Conservation (phyloP, 352 stramenopile species). For the Phytopythium oedochilum region DNA sequence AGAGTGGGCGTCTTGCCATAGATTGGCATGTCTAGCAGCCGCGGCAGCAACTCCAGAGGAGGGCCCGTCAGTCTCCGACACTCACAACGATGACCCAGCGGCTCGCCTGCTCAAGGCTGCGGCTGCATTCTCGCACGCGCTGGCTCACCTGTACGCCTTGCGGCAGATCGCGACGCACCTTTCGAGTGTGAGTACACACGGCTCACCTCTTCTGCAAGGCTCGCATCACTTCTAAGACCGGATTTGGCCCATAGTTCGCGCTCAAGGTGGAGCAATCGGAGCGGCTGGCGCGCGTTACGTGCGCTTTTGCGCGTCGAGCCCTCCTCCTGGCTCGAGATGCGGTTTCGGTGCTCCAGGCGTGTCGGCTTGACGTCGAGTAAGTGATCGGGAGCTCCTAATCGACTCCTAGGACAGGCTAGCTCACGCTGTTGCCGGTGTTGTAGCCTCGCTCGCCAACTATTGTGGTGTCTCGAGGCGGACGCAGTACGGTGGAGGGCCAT, state of each 20-base stretch:
- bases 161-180: slow-evolving; percentile 27
- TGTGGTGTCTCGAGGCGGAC: slow-evolving; percentile 35
- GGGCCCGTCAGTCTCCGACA: not conserved
- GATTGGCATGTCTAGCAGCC: not conserved
- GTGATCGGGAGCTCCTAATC: slow-evolving; percentile 3
- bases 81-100: not conserved
- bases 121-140: not conserved
- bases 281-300: slow-evolving; percentile 25
- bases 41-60: not conserved
- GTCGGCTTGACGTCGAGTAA: slow-evolving; percentile 8
- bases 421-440: not conserved
- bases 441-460: slow-evolving; percentile 32
- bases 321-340: slow-evolving; percentile 16
- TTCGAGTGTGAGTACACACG: slow-evolving; percentile 17
- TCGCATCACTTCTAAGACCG: no score
- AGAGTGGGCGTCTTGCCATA: not conserved
- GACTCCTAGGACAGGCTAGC: not conserved
- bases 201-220: no score
- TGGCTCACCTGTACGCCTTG: slow-evolving; percentile 18
- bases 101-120: slow-evolving; percentile 11
- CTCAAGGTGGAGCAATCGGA: slow-evolving; percentile 34
- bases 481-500: slow-evolving; percentile 42
- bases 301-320: slow-evolving; percentile 33
- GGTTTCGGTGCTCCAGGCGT: not conserved
- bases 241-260: slow-evolving; percentile 20